Evolutionary conservation across 2,329 filamentous ascomycete genomes (phyloP).

Genomic region (Chaetomium olivaceum): DNA sequence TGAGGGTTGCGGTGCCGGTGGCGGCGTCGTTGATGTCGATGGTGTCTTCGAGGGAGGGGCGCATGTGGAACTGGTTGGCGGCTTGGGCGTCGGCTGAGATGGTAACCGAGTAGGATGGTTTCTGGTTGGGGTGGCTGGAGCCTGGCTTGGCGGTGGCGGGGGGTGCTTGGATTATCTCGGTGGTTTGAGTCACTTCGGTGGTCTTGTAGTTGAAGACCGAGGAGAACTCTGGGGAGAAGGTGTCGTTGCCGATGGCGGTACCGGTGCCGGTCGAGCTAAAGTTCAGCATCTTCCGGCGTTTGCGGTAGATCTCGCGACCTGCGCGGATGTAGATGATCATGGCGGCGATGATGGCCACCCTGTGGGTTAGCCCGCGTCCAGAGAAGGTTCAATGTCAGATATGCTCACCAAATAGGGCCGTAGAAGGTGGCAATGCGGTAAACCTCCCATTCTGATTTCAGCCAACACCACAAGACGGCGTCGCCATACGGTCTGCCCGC

Average conservation of each 20-base stretch:
- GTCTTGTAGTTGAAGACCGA: conserved; percentile 54
- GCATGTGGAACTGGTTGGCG: conserved; percentile 17
- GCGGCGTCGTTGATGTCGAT: conserved; percentile 10
- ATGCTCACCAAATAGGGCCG: conserved; percentile 63
- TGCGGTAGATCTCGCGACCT: conserved; percentile 65
- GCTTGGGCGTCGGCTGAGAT: conserved; percentile 45
- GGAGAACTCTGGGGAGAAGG: conserved; percentile 41
- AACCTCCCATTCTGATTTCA: conserved; percentile 66
- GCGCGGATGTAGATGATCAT: conserved; percentile 66
- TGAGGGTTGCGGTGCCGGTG: conserved; percentile 11
- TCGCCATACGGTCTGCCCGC: conserved; percentile 69
- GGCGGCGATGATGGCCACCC: conserved; percentile 62
- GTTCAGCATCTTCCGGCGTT: conserved; percentile 60
- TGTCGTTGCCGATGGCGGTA: conserved; percentile 46
- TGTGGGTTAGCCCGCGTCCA: conserved; percentile 34
- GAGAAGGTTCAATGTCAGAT: not conserved
- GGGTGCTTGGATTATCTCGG: conserved; percentile 29
- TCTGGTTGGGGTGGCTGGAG: conserved; percentile 32
- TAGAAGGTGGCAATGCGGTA: conserved; percentile 77
- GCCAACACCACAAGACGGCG: conserved; percentile 81
- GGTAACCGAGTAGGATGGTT: conserved; percentile 50
- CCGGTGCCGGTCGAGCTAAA: conserved; percentile 46
- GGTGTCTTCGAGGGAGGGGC: conserved; percentile 24
- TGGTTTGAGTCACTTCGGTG: conserved; percentile 51
- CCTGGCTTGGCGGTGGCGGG: conserved; percentile 4